Evolutionary conservation across 2,329 filamentous ascomycete genomes (phyloP), one percentile per base, ranked within the genome.

Genomic region (Trichoderma hamatum): DNA sequence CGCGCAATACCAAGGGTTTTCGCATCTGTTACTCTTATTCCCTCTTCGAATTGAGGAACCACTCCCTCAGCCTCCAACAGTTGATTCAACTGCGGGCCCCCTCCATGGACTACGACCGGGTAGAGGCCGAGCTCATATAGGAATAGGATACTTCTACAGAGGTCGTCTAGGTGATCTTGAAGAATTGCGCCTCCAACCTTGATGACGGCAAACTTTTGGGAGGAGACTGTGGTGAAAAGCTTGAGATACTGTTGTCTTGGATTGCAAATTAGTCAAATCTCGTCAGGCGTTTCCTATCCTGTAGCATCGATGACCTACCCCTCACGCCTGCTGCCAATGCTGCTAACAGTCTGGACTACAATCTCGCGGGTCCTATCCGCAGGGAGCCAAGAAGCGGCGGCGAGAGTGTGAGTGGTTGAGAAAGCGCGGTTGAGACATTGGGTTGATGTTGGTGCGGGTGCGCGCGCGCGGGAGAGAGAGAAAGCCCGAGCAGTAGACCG

Each of bases 121-220:
- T 30, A 54, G 19, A 30, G 5, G 24, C 51, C 26, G 24, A 54
- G 26, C 26, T 54, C 49, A 24, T 14, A 52, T 61, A 98, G 88
- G 82, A 98, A 96, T 32, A 93, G 91, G 70, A 98, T 86, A 61
- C 92, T 94, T 67, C 92, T 91, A 78, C 93, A 97, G 49, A 28
- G 49, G 49, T 14, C 46, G 46, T 21, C 92, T 68, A 98, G 86
- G 81, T 97, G 92, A 78, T 98, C 94, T 7, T 13, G 30, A 76
- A 99, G 87, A 76, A 98, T 97, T 72, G 95, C 96, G 71, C 95
- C 96, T 71, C 95, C 96, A 68, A 98, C 95, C 85, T 99, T 99
- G 82, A 99, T 97, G 60, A 99, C 95, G 73, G 94, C 95, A 80
- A 98, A 99, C 78, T 97, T 94, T 83, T 98, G 94, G 43, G 94